A percentile compares a stretch with the other conserved stretches of the same genome.
These are phyloP conservation scores for Rusavskia elegans DNA, from an alignment of 495 filamentous ascomycete genomes.

Conservation along the genomic window DNA sequence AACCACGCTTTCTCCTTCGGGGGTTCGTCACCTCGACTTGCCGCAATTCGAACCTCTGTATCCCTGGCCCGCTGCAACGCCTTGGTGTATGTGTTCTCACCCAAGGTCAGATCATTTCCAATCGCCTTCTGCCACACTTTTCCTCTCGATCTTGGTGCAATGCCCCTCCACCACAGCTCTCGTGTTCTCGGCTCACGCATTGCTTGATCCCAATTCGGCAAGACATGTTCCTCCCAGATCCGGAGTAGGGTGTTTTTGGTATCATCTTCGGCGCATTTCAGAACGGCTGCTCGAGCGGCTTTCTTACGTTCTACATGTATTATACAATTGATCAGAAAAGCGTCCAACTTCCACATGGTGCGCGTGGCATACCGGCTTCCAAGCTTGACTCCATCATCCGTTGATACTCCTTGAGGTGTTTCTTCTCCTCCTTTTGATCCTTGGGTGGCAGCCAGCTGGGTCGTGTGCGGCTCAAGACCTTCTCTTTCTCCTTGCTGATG, in stretches of 20 bases:
- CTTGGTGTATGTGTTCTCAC: conserved; percentile 57
- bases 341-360: neutral
- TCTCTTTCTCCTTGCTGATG: conserved; percentile 92
- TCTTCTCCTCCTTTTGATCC: conserved; percentile 79
- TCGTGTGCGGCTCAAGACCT: conserved; percentile 73
- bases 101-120: conserved; percentile 74
- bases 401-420: conserved; percentile 82
- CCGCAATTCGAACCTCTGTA: conserved; percentile 35
- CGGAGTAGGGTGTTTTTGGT: conserved; percentile 44
- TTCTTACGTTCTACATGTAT: conserved; percentile 26
- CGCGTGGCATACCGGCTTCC: conserved; percentile 42
- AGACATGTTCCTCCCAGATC: conserved; percentile 78
- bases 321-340: neutral
- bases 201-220: conserved; percentile 72
- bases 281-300: conserved; percentile 31
- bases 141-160: conserved; percentile 67
- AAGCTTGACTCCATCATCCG: conserved; percentile 74
- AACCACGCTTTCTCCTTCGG: conserved; percentile 48
- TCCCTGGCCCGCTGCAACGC: conserved; percentile 63
- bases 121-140: conserved; percentile 74
- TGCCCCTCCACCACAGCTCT: conserved; percentile 88
- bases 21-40: conserved; percentile 22
- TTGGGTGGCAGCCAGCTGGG: conserved; percentile 95
- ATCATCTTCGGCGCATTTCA: conserved; percentile 47
- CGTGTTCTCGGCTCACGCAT: conserved; percentile 59